phyloP scores from a whole-genome alignment of 768 basidiomycete species.

The Zangia roseola region DNA sequence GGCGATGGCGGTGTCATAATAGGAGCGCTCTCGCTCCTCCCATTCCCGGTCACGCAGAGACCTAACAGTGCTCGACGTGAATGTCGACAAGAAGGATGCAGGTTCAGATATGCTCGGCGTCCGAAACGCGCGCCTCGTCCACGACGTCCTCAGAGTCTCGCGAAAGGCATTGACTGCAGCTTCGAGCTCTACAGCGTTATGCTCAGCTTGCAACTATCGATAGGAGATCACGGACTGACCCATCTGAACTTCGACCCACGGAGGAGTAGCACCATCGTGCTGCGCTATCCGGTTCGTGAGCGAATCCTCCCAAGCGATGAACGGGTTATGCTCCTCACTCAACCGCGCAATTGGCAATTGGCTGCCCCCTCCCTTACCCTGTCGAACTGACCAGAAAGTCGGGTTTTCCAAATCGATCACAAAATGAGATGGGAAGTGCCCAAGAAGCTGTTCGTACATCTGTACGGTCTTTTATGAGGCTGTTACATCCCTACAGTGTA shows the following conservation, averaged over 20 bases:
- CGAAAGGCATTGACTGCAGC: slow-evolving; percentile 60
- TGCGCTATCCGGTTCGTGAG: slow-evolving; percentile 86
- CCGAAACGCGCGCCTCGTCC: slow-evolving; percentile 75
- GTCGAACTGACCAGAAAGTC: slow-evolving; percentile 67
- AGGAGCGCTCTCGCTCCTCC: slow-evolving; percentile 63
- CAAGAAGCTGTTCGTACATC: slow-evolving; percentile 48
- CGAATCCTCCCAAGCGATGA: slow-evolving; percentile 75
- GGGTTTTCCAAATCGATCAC: slow-evolving; percentile 49
- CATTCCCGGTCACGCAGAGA: slow-evolving; percentile 63
- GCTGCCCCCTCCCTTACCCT: slow-evolving; percentile 66
- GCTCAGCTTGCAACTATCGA: slow-evolving; percentile 2
- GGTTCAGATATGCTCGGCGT: slow-evolving; percentile 46
- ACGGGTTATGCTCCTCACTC: slow-evolving; percentile 54
- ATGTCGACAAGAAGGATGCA: slow-evolving; percentile 38
- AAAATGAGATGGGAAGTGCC: not conserved
- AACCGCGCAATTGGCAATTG: slow-evolving; percentile 43
- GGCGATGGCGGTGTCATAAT: slow-evolving; percentile 65
- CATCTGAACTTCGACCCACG: slow-evolving; percentile 82
- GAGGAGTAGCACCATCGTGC: slow-evolving; percentile 77
- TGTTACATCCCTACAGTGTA: slow-evolving; percentile 71
- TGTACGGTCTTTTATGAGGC: slow-evolving; percentile 75
- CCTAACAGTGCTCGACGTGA: slow-evolving; percentile 37
- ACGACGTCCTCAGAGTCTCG: slow-evolving; percentile 59
- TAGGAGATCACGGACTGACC: slow-evolving; percentile 41
- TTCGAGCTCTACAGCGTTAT: slow-evolving; percentile 58